Evolutionary conservation across 148 eudicot species (phyloP), one percentile per base, ranked within the genome.

Genomic region (Hydrangea macrophylla): DNA sequence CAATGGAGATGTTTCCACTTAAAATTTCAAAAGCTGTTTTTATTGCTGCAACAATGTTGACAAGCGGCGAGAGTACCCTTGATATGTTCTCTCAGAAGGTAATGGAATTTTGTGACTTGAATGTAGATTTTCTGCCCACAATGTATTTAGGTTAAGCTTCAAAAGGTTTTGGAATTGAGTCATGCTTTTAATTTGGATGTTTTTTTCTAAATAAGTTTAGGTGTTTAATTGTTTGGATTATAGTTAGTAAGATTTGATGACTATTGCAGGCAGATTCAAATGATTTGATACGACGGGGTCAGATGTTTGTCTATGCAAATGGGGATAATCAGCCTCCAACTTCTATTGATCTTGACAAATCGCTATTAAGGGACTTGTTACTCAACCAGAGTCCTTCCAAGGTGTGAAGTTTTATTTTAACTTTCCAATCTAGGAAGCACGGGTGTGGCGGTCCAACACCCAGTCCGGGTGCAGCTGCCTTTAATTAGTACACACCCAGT

Each of bases 361-460:
- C 92, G 15, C 77, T 86, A 48, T 57, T 93, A 56, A 90, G 68
- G 72, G 96, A 93, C 60, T 69, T 93, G 80, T 73, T 93, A 64
- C 90, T 93, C 78, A 93, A 88, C 84, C 96, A 90, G 73, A 86
- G 98, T 76, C 92, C 98, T 44, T 65, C 92, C 27, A 93, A 90
- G 98, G 98, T 93, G 79, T 22, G 7, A 39, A 28, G 20, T 54
- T 11, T 62, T 27, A 15, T 30, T 4, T 44, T 22, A 55, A n/a
- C n/a, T n/a, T n/a, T n/a, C n/a, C n/a, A n/a, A n/a, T n/a, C n/a
- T n/a, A n/a, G n/a, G n/a, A n/a, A n/a, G n/a, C n/a, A n/a, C n/a
- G n/a, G n/a, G n/a, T n/a, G n/a, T n/a, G n/a, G n/a, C n/a, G n/a
- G n/a, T n/a, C n/a, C n/a, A n/a, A n/a, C n/a, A n/a, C n/a, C n/a